A percentile compares a stretch with the other conserved stretches of the same genome.
Evolutionary conservation across 2,329 filamentous ascomycete genomes (phyloP).

Genomic region (Neospermospora avenae): DNA sequence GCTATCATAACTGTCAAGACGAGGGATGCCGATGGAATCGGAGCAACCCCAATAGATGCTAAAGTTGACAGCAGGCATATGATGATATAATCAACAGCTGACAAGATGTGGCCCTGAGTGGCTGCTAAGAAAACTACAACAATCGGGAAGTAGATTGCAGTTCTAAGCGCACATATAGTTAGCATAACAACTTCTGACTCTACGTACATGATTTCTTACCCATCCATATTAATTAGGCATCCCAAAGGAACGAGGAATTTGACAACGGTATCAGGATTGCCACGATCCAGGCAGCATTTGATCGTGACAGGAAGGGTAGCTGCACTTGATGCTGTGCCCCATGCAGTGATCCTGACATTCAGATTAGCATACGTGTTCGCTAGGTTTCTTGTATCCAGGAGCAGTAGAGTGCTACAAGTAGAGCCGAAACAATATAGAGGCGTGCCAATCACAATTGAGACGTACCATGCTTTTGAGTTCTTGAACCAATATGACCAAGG

Average conservation of each 20-base stretch:
- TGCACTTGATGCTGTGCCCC: slow-evolving; percentile 1
- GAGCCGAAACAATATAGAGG: too few species aligned
- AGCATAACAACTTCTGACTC: neutral
- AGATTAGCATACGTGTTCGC: too few species aligned
- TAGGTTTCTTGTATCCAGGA: too few species aligned
- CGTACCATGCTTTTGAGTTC: neutral
- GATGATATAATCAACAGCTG: neutral
- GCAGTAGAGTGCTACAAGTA: too few species aligned
- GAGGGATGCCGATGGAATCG: slow-evolving; percentile 5
- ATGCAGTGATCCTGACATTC: neutral
- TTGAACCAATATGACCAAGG: slow-evolving; percentile 7
- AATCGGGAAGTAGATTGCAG: slow-evolving; percentile 7
- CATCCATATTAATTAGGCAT: slow-evolving; percentile 7
- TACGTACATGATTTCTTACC: neutral
- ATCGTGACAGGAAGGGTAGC: slow-evolving; percentile 4
- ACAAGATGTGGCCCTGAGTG: neutral
- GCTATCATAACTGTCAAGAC: slow-evolving; percentile 8
- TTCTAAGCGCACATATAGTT: neutral
- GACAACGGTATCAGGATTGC: neutral
- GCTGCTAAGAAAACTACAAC: slow-evolving; percentile 3
- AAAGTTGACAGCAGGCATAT: slow-evolving; percentile 6
- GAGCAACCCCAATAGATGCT: slow-evolving; percentile 2
- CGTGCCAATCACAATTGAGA: too few species aligned
- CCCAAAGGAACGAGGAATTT: slow-evolving; percentile 6
- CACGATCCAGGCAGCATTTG: neutral